Evolutionary conservation across 345 rosid species (phyloP).

Genomic region (Psidium friedrichsthalianum): DNA sequence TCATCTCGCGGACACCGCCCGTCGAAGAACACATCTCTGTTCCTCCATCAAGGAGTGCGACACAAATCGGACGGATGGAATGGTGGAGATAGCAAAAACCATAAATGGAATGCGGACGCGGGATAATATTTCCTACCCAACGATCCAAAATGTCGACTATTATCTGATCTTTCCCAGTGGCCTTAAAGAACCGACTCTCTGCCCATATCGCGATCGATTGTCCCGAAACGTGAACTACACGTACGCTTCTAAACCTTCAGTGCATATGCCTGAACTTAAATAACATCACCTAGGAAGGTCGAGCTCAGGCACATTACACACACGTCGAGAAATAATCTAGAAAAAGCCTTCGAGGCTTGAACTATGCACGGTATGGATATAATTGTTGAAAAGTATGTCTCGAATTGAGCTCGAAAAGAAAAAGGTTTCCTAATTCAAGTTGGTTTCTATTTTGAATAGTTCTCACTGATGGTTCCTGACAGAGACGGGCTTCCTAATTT

Average conservation of each 20-base stretch:
- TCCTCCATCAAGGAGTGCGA: neutral
- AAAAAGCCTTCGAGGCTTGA: neutral
- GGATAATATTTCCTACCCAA: neutral
- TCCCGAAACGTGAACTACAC: neutral
- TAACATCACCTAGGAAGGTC: neutral
- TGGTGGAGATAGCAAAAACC: neutral
- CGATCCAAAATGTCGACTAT: neutral
- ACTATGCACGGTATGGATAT: no score
- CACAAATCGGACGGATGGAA: neutral
- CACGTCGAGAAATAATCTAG: neutral
- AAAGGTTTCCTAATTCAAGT: no score
- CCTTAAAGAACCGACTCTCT: neutral
- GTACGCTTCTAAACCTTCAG: neutral
- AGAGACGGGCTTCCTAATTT: no score
- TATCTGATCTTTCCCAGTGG: neutral
- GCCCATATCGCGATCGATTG: neutral
- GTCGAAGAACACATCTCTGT: neutral
- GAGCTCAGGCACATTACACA: neutral
- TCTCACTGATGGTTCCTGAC: no score
- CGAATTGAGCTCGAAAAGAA: no score
- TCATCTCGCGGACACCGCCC: neutral
- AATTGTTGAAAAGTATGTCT: no score
- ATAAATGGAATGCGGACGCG: neutral
- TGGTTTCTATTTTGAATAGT: no score
- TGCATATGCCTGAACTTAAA: neutral